These are phyloP conservation scores for Lobosporangium transversale DNA, from an alignment of 192 early-diverging fungal species.

Conservation along the genomic window DNA sequence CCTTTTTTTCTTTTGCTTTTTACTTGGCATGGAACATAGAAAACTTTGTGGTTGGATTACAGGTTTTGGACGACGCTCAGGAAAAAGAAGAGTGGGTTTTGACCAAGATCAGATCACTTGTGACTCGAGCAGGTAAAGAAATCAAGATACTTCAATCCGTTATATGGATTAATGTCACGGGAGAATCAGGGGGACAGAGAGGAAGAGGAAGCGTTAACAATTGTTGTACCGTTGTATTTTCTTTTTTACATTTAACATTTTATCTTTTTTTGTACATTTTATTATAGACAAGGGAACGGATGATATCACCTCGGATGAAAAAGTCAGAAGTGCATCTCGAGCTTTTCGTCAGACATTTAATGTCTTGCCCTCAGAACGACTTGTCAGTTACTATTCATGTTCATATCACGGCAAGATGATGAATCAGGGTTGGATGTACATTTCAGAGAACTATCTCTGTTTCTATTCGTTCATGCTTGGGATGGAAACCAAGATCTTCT, in stretches of 20 bases:
- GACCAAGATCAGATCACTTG: constrained; percentile 91
- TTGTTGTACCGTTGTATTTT: too few relatives aligned
- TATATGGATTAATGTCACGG: neutral
- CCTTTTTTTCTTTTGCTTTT: neutral
- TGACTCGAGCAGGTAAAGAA: constrained; percentile 74
- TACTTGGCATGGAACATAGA: constrained; percentile 55
- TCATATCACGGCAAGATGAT: constrained; percentile 83
- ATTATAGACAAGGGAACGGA: constrained; percentile 73
- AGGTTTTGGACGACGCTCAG: constrained; percentile 75
- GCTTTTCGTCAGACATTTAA: constrained; percentile 91
- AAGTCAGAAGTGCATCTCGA: constrained; percentile 86
- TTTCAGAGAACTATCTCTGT: constrained; percentile 91
- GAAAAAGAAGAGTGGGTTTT: constrained; percentile 90
- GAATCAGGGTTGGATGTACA: constrained; percentile 98
- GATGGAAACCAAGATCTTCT: constrained; percentile 88
- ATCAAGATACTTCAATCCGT: too few relatives aligned
- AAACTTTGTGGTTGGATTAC: constrained; percentile 78
- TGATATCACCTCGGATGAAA: constrained; percentile 86
- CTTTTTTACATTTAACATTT: neutral
- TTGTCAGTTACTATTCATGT: constrained; percentile 97
- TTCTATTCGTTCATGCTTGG: constrained; percentile 97
- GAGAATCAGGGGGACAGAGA: neutral
- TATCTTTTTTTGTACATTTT: too few relatives aligned
- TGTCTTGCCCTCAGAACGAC: constrained; percentile 79
- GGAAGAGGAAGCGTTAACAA: too few relatives aligned